Conservation (phyloP, 2,329 filamentous ascomycete species). For the Fusarium virguliforme region DNA sequence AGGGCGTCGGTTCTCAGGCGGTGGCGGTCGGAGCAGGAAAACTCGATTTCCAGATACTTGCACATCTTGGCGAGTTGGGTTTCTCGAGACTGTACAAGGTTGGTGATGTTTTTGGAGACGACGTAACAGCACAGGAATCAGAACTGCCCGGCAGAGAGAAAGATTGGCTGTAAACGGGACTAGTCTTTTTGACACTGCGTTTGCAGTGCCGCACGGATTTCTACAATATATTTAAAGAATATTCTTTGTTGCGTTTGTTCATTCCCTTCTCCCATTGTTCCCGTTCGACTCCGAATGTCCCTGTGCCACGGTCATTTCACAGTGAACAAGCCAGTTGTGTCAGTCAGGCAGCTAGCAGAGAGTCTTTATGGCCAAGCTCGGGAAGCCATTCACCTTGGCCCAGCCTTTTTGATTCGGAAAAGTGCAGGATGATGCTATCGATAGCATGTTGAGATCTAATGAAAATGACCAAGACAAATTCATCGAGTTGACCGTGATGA, state of each 20-base stretch:
- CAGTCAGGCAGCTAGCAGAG: background rate
- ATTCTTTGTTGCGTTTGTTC: background rate
- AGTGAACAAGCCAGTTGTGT: background rate
- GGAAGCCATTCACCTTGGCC: too few species aligned
- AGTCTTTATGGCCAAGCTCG: too few species aligned
- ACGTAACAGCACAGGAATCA: background rate
- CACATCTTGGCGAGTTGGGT: conserved; percentile 23
- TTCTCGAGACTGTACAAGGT: background rate
- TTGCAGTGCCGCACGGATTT: background rate
- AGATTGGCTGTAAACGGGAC: background rate
- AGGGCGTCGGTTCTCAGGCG: conserved; percentile 10
- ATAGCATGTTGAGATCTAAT: too few species aligned
- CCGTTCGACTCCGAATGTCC: background rate
- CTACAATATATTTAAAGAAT: background rate
- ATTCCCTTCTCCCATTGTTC: background rate
- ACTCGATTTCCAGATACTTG: conserved; percentile 26
- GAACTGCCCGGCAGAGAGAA: background rate
- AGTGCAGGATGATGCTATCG: too few species aligned
- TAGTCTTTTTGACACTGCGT: background rate
- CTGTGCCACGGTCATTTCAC: background rate
- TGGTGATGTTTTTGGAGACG: background rate
- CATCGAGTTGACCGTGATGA: too few species aligned
- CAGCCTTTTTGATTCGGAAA: too few species aligned
- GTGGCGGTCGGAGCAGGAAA: conserved; percentile 27
- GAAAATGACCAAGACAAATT: too few species aligned